Conservation (phyloP, 164 flowering plant genomes). For the grape (Vitis vinifera) region ASM3070453v1 NC_081807.1:3240501-3241000, state of each 20-base stretch:
- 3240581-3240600: slow-evolving; percentile 91
- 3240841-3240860: not conserved
- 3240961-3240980: slow-evolving; percentile 54
- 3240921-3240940: slow-evolving; percentile 48
- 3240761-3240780: slow-evolving; percentile 77
- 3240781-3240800: slow-evolving; percentile 89
- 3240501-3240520: not conserved
- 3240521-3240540: not conserved
- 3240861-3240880: too few relatives aligned
- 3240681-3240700: not conserved
- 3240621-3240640: slow-evolving; percentile 86
- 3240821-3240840: not conserved
- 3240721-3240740: not conserved
- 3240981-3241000: slow-evolving; percentile 64
- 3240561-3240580: slow-evolving; percentile 97
- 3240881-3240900: not conserved
- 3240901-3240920: slow-evolving; percentile 1
- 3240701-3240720: not conserved
- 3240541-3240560: slow-evolving; percentile 80
- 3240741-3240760: slow-evolving; percentile 69
- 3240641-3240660: slow-evolving; percentile 70
- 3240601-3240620: slow-evolving; percentile 77
- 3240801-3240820: slow-evolving; percentile 40
- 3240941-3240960: slow-evolving; percentile 68
- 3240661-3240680: not conserved